Conservation (phyloP, 1,284 basidiomycete genomes). For the Golubevia pallescens region DNA sequence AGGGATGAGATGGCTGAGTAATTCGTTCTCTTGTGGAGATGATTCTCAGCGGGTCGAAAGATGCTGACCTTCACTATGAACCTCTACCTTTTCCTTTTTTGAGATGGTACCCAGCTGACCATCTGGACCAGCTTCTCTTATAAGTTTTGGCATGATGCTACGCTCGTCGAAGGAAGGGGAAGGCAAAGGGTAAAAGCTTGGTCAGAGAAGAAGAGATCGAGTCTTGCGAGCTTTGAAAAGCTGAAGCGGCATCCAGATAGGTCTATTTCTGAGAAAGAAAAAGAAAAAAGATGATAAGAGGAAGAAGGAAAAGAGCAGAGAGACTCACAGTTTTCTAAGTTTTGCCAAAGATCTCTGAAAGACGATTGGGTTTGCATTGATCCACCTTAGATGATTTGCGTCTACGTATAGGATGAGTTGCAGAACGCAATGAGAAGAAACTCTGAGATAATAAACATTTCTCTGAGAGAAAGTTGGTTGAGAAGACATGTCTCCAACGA, state of each 20-base stretch:
- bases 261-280: constrained; percentile 3
- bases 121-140: constrained; percentile 29
- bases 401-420: constrained; percentile 58
- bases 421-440: constrained; percentile 49
- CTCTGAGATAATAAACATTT: constrained; percentile 54
- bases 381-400: constrained; percentile 52
- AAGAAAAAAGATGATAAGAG: no score
- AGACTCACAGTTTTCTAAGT: constrained; percentile 15
- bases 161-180: constrained; percentile 12
- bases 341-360: neutral
- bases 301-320: no score
- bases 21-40: no score
- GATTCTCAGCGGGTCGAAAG: no score
- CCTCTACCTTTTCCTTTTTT: neutral
- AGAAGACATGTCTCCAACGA: no score
- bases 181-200: constrained; percentile 23
- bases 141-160: constrained; percentile 44
- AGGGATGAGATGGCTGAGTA: no score
- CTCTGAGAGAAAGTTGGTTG: constrained; percentile 47
- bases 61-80: no score
- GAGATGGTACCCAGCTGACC: constrained; percentile 17
- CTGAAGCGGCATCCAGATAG: neutral
- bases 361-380: constrained; percentile 35
- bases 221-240: neutral
- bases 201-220: neutral